phyloP scores from a whole-genome alignment of 2,329 filamentous ascomycete genomes.

The Trichoderma koningiopsis region DNA sequence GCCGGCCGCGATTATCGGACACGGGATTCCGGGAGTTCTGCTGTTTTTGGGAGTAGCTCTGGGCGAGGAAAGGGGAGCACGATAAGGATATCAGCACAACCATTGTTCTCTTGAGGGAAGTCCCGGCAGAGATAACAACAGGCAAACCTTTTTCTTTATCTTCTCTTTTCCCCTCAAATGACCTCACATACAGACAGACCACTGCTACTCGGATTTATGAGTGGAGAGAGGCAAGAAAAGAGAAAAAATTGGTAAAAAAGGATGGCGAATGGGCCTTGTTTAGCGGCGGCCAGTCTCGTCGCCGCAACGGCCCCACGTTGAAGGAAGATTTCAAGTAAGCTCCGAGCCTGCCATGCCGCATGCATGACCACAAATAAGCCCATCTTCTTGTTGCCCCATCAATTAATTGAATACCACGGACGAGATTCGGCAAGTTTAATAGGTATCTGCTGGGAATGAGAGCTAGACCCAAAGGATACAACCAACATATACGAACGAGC shows the following conservation, averaged over 20 bases:
- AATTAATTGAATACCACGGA: not conserved
- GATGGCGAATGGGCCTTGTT: not conserved
- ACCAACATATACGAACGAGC: not conserved
- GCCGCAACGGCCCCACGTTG: constrained; percentile 17
- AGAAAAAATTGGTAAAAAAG: not conserved
- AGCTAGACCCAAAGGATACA: not conserved
- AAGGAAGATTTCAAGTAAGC: not conserved
- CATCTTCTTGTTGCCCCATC: not conserved
- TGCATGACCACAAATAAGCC: not conserved
- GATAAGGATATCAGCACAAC: not conserved
- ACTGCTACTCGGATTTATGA: not conserved
- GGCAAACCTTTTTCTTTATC: not conserved
- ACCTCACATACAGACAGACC: not conserved
- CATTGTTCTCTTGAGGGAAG: not conserved
- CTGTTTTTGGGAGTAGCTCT: not conserved
- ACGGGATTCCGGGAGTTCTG: constrained; percentile 3
- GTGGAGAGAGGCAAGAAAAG: not conserved
- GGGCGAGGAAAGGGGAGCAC: not conserved
- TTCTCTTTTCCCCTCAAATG: not conserved
- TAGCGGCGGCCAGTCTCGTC: constrained; percentile 10
- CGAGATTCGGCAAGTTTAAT: not conserved
- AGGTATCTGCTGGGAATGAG: not conserved
- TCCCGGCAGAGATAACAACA: not conserved
- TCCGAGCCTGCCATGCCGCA: not conserved
- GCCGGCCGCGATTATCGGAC: constrained; percentile 23